Percentiles rank a stretch among this genome's conserved stretches.
These are phyloP conservation scores for Pichia insulana DNA, from an alignment of 805 yeast species.

Conservation along the genomic window DNA sequence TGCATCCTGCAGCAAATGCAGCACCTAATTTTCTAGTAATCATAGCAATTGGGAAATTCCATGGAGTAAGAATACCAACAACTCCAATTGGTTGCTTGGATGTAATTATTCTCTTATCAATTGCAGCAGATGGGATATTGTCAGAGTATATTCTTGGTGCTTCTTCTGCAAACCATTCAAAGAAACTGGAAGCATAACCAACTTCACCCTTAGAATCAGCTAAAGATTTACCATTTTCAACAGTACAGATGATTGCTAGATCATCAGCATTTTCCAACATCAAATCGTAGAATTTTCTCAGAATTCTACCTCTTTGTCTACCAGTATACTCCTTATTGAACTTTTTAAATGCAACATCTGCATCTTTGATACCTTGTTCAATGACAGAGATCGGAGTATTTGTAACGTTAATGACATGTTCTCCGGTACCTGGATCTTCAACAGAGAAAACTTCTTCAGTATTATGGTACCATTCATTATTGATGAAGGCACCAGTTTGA, in stretches of 20 bases:
- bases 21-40: slow-evolving; percentile 76
- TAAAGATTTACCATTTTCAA: slow-evolving; percentile 73
- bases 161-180: slow-evolving; percentile 82
- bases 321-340: slow-evolving; percentile 56
- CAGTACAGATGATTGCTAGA: slow-evolving; percentile 59
- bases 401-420: slow-evolving; percentile 45
- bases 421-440: slow-evolving; percentile 63
- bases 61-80: slow-evolving; percentile 77
- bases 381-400: slow-evolving; percentile 43
- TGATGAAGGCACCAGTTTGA: slow-evolving; percentile 52
- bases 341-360: slow-evolving; percentile 53
- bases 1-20: slow-evolving; percentile 70
- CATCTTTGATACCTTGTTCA: slow-evolving; percentile 52
- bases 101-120: slow-evolving; percentile 54
- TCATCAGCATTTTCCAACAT: slow-evolving; percentile 55
- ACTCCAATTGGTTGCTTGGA: slow-evolving; percentile 72
- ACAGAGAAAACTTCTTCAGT: slow-evolving; percentile 50
- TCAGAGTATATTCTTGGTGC: slow-evolving; percentile 64
- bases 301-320: slow-evolving; percentile 43
- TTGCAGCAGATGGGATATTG: slow-evolving; percentile 52
- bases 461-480: slow-evolving; percentile 60
- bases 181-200: slow-evolving; percentile 50
- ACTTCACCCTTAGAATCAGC: slow-evolving; percentile 61
- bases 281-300: slow-evolving; percentile 59
- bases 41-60: slow-evolving; percentile 82